Base-by-base conservation (phyloP, 2,329 filamentous ascomycete genomes). In the Cryphonectria japonica region DNA sequence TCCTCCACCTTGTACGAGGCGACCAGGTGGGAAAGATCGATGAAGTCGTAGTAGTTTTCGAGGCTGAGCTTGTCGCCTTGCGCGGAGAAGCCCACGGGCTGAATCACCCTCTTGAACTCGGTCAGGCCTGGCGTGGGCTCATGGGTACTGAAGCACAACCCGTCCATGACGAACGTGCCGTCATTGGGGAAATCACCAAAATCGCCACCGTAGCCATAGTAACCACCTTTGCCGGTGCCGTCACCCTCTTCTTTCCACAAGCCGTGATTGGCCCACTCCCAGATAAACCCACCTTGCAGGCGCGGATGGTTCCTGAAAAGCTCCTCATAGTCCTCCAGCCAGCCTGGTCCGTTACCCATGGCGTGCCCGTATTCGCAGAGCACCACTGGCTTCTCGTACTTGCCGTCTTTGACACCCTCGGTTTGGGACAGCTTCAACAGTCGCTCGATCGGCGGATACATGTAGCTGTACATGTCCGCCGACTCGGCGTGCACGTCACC, bases 331-430 rank as follows among this genome's bases (percentile, higher is more conserved):
- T 93, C 91, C 72, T 91, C 86, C 14, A 93, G 83, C 46, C 87
- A 87, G 1, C 92, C 91, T 0, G 92, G 92, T 0, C 91, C 91
- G 75, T 93, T 93, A 7, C 92, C 92, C 91, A 93, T 93, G 1
- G 92, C 90, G 75, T 88, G 86, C 0, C 79, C 85, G 72, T 87
- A 88, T 73, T 89, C 87, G 75, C 86, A 88, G 3, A 88, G 83
- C 1, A 92, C 81, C 1, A 92, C 80, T 0, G 89, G 89, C 79
- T 92, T 88, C 3, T 83, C 80, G 26, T 81, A 87, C 19, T 78
- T 80, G 62, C 83, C 84, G 64, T 85, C 81, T 0, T 76, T 71
- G 52, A 85, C 82, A 1, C 83, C 84, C 29, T 83, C 82, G 3
- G 82, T 83, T 34, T 80, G 74, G 3, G 81, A 79, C 66, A 88